phyloP scores from a whole-genome alignment of 179 eudicot genomes.

The Patellifolia procumbens region DNA sequence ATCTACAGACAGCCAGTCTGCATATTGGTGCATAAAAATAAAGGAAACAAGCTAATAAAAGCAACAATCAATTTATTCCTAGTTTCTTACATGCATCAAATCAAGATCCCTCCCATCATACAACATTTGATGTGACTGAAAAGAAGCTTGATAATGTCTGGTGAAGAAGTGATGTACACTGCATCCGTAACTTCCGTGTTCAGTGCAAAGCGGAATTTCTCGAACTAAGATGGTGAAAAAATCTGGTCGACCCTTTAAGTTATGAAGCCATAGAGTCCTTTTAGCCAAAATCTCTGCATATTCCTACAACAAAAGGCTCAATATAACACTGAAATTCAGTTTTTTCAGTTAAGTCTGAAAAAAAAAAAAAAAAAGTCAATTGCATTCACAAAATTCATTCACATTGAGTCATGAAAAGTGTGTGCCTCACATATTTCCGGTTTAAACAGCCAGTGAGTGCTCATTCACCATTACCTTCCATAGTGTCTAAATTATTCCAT shows the following conservation, averaged over 20 bases:
- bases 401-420: constrained; percentile 5
- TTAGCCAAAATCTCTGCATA: constrained; percentile 51
- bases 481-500: not conserved
- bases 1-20: not conserved
- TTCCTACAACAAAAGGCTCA: constrained; percentile 48
- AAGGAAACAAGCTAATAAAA: not conserved
- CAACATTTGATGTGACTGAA: constrained; percentile 71
- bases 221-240: constrained; percentile 84
- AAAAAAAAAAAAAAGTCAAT: not conserved
- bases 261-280: constrained; percentile 63
- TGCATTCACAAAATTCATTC: not conserved
- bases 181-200: constrained; percentile 65
- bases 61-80: not conserved
- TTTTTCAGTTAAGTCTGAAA: too few species aligned
- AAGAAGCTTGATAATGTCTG: constrained; percentile 62
- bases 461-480: not conserved
- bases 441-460: not conserved
- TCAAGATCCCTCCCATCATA: constrained; percentile 71
- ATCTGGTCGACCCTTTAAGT: constrained; percentile 64
- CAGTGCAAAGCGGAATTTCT: constrained; percentile 76
- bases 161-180: constrained; percentile 76
- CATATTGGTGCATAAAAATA: not conserved
- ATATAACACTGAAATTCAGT: not conserved
- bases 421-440: not conserved
- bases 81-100: constrained; percentile 52